Conservation (phyloP, 228 moss, liverwort and hornwort genomes). For the Sphagnum magellanicum region DNA sequence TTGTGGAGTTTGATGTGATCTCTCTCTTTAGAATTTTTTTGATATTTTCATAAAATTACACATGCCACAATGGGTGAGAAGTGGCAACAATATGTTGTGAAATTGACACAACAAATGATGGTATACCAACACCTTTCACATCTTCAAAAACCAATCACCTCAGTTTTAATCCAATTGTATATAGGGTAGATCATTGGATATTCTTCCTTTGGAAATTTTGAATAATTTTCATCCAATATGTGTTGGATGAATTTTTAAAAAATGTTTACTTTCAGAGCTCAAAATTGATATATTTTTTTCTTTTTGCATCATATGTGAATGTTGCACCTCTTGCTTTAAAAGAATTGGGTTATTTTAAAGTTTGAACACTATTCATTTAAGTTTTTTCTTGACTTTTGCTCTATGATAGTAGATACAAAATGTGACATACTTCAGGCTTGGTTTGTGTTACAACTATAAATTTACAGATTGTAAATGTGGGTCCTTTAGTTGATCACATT, state of each 20-base stretch:
- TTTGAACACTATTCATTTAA: not conserved
- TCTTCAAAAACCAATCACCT: constrained; percentile 12
- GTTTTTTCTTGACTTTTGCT: not conserved
- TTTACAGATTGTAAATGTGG: not conserved
- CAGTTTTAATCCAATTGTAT: not conserved
- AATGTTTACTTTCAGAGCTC: too few relatives aligned
- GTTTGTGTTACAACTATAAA: not conserved
- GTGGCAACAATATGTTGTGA: constrained; percentile 18
- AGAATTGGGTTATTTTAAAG: too few relatives aligned
- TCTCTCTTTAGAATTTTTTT: constrained; percentile 26
- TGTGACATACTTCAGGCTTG: not conserved
- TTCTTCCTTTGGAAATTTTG: not conserved
- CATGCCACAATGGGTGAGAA: constrained; percentile 11
- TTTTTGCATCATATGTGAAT: too few relatives aligned
- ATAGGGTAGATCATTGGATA: not conserved
- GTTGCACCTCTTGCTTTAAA: too few relatives aligned
- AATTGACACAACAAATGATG: constrained; percentile 11
- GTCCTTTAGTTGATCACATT: not conserved
- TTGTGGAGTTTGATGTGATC: constrained; percentile 31
- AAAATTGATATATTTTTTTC: too few relatives aligned
- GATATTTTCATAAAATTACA: constrained; percentile 43
- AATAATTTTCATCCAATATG: not conserved
- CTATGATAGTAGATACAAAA: not conserved
- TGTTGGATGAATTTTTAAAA: not conserved
- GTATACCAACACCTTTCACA: constrained; percentile 13